Percentiles rank a stretch among this genome's conserved stretches.
Conservation (phyloP, 352 stramenopile species). For the Phytophthora multivora region DNA sequence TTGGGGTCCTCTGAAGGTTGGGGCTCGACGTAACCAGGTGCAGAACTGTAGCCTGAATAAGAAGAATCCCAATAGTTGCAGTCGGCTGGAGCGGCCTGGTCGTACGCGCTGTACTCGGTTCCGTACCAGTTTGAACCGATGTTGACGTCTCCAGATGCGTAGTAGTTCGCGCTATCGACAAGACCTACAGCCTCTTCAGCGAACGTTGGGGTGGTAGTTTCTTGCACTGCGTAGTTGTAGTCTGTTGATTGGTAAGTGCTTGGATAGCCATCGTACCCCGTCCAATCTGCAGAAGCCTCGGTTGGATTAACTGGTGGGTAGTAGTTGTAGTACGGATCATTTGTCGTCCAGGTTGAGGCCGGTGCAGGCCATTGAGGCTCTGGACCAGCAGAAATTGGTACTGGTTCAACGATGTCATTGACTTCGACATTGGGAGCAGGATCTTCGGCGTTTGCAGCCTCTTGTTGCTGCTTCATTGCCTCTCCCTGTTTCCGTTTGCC, state of each 20-base stretch:
- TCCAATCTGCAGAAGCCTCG: constrained; percentile 8
- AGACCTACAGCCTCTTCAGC: constrained; percentile 3
- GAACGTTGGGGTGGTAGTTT: neutral
- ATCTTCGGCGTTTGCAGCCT: neutral
- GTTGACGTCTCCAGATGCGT: constrained; percentile 6
- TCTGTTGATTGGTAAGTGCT: neutral
- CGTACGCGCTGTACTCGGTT: constrained; percentile 33
- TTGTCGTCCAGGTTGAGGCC: constrained; percentile 3
- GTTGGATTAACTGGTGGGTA: constrained; percentile 5
- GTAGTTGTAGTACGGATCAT: constrained; percentile 28
- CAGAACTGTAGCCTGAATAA: constrained; percentile 1
- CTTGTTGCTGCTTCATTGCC: constrained; percentile 6
- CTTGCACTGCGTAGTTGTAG: constrained; percentile 10
- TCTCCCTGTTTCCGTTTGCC: constrained; percentile 15
- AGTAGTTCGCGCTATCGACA: constrained; percentile 34
- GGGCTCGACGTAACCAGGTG: neutral
- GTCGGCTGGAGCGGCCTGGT: constrained; percentile 23
- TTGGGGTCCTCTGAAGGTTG: constrained; percentile 10
- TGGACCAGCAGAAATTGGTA: neutral
- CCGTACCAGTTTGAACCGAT: constrained; percentile 29
- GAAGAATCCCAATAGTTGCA: constrained; percentile 17
- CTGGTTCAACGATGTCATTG: neutral
- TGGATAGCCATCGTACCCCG: constrained; percentile 19
- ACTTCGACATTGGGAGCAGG: neutral
- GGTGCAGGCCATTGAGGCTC: constrained; percentile 5